Evolutionary conservation across 805 yeast genomes (phyloP), one percentile per base, ranked within the genome.

Genomic region (Saccharomyces mikatae): DNA sequence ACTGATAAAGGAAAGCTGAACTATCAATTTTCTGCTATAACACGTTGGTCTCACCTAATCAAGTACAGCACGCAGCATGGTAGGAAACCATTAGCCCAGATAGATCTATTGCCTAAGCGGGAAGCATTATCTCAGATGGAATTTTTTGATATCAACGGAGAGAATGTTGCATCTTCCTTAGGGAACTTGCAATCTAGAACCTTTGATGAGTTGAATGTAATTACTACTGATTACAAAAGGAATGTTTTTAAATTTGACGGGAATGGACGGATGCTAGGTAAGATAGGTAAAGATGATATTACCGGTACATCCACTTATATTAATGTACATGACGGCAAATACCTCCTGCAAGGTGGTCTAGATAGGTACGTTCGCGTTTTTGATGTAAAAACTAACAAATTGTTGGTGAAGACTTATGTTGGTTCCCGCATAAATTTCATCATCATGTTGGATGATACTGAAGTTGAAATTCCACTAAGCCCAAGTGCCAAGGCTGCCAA

Each of bases 301-400:
- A 84, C 90, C 1, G 82, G 86, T 48, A 70, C 70, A 27, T 58
- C 71, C 3, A 57, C 68, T 21, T 66, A 56, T 52, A 55, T 69
- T 21, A 52, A 58, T 32, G 53, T 65, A 9, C 63, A 63, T 1
- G 69, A 73, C 10, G 71, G 73, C 4, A 75, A 76, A 9, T 65
- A 85, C 29, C 63, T 91, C 6, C 83, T 83, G 2, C 76, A 88
- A 21, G 97, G 96, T 47, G 96, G 97, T 0, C 77, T 91, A 24
- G 99, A 94, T 65, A 78, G 96, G 63, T 92, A 89, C 63, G 76
- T 89, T 28, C 79, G 97, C 55, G 88, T 87, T 3, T 92, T 80
- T 69, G 86, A 89, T 56, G 66, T 82, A 4, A 72, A 71, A 1
- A 71, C 82, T 1, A 76, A 95, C 51, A 79, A 80, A 47, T 74